Base-by-base conservation (phyloP, 2,329 filamentous ascomycete genomes). In the Cladorrhinum sp. region DNA sequence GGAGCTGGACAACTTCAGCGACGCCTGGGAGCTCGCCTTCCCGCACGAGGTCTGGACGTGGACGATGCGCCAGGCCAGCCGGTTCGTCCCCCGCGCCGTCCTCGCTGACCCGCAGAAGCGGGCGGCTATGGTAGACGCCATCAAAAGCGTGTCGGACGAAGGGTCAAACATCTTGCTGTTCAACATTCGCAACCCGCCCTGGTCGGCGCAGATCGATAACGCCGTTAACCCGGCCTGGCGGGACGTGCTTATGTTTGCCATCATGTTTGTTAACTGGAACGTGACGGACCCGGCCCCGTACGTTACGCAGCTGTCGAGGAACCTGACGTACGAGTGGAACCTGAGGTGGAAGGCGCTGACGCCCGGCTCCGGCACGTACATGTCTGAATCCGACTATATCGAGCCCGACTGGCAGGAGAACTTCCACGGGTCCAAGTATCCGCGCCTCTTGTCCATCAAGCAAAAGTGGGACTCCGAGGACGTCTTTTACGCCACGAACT, bases 11-110 rank as follows among this genome's bases (percentile, higher is more conserved):
- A 63, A 63, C 57, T 66, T 50, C 54, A 55, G 60, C 57, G 65
- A 66, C 41, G 64, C 65, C 1, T 62, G 65, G 56, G 23, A 24
- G 4, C 59, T 58, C 36, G 82, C 50, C 22, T 66, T 64, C 36
- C 61, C 82, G 0, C 57, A 55, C 22, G 69, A 76, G 59, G 58
- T 53, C 1, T 60, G 58, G 58, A 57, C 58, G 18, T 60, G 58
- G 58, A 27, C 54, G 22, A 60, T 60, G 58, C 53, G 58, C 2
- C 57, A 59, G 38, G 57, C 57, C 4, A 55, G 50, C 18, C 50
- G 57, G 24, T 59, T 59, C 51, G n/a, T 59, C 18, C 57, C 57
- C 13, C 50, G 57, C 10, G 49, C 24, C 2, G 38, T 48, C 6
- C n/a, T 59, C 12, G 18, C 50, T 2, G 59, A 57, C 16, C 48